phyloP scores from a whole-genome alignment of 2,329 filamentous ascomycete species.

The Dactylellina haptotyla region DNA sequence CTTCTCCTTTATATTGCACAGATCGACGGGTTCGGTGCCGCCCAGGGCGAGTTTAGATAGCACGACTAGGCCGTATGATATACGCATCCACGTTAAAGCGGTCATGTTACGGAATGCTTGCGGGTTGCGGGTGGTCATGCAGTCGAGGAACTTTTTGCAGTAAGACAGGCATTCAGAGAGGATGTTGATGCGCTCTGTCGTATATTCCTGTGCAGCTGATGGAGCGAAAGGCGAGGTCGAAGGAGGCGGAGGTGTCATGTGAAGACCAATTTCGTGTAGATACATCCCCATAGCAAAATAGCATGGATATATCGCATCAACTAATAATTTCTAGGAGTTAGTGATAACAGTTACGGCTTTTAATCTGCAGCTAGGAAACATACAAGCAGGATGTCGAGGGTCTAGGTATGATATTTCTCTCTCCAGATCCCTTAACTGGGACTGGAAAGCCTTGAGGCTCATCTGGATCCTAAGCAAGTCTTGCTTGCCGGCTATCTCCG shows the following conservation, averaged over 20 bases:
- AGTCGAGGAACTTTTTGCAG: constrained; percentile 37
- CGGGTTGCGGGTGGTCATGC: constrained; percentile 25
- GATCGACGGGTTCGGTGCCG: constrained; percentile 46
- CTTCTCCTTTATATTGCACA: constrained; percentile 47
- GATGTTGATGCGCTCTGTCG: constrained; percentile 48
- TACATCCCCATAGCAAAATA: constrained; percentile 58
- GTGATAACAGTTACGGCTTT: constrained; percentile 35
- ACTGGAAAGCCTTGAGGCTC: constrained; percentile 56
- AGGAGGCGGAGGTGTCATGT: constrained; percentile 43
- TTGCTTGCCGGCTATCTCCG: constrained; percentile 48
- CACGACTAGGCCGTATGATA: constrained; percentile 42
- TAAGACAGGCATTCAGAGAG: constrained; percentile 41
- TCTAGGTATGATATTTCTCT: constrained; percentile 54
- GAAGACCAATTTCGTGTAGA: constrained; percentile 45
- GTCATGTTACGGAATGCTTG: constrained; percentile 22
- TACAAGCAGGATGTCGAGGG: constrained; percentile 50
- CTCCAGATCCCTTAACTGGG: constrained; percentile 56
- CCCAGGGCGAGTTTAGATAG: constrained; percentile 46
- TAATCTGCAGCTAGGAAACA: constrained; percentile 29
- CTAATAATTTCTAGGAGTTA: constrained; percentile 53
- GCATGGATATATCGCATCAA: constrained; percentile 13
- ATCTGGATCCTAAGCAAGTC: constrained; percentile 57
- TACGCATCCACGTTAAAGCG: constrained; percentile 36
- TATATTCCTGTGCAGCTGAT: constrained; percentile 29
- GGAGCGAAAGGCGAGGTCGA: constrained; percentile 31